Base-by-base conservation (phyloP, 2,329 filamentous ascomycete genomes). In the Fusarium sp. region DNA sequence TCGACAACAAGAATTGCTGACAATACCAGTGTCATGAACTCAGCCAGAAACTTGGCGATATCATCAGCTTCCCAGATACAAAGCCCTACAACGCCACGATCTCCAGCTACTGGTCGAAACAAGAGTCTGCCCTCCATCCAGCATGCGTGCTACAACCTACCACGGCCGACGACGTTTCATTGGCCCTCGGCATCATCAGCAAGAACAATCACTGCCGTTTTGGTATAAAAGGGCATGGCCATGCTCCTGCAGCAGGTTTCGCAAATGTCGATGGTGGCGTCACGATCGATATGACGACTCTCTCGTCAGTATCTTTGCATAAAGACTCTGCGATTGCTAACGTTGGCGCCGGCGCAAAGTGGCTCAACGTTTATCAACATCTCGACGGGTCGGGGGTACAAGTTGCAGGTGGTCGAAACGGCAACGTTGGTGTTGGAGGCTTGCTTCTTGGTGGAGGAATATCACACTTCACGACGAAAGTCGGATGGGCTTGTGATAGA, bases 221-320 rank as follows among this genome's bases (percentile, higher is more conserved):
- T 18, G 49, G 57, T 23, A 55, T 62, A 15, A 60, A 52, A 0
- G 29, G 59, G 0, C 57, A 52, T 15, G 59, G 59, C 1, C 59
- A 62, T 62, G 59, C 57, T 20, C 59, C 59, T 2, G 35, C 46
- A 23, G 31, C 46, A 13, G 57, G 57, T 4, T 63, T 43, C 3
- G 59, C 59, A n/a, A 62, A 62, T 3, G 31, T n/a, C 3, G 35
- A 62, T 3, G 26, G 23, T 1, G 59, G 57, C 8, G 57, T 62
- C 2, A 62, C 59, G 18, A 26, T 62, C 21, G 57, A 62, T n/a
- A 42, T 62, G 33, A 52, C 48, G 13, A 26, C 24, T 1, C 41
- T 62, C 5, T 44, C 58, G 11, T 37, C 49, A 0, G 28, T 62
- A 0, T 35, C n/a, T n/a, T 21, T 55, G 2, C 16, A 41, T 6